Percentiles rank a stretch among this genome's conserved stretches.
Conservation (phyloP, 495 filamentous ascomycete species). For the Xylaria curta region DNA sequence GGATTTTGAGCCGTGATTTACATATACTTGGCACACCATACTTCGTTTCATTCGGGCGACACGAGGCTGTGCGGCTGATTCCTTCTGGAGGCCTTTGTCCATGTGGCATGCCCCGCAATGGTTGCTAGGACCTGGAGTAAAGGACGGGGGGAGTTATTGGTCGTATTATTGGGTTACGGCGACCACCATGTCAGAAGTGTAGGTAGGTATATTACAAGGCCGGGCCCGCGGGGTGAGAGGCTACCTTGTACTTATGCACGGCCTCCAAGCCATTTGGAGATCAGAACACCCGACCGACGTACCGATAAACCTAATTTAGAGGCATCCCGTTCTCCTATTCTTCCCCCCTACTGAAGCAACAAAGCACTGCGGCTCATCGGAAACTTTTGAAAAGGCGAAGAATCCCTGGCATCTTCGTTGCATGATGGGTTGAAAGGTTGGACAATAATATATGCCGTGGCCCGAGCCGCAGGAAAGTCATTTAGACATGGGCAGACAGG, state of each 20-base stretch:
- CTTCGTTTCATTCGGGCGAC: neutral
- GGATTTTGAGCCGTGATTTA: neutral
- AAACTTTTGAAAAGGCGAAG: neutral
- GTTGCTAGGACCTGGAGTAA: neutral
- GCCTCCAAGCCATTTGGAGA: neutral
- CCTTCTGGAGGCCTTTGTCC: neutral
- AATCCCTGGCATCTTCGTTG: neutral
- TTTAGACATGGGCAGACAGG: neutral
- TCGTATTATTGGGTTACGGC: neutral
- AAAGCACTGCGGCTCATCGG: neutral
- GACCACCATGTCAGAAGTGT: neutral
- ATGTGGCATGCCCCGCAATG: neutral
- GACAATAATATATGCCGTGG: neutral
- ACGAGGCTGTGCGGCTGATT: slow-evolving; percentile 21
- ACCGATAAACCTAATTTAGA: neutral
- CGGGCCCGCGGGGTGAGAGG: neutral
- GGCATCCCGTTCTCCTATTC: neutral
- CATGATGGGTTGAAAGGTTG: neutral
- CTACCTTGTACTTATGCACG: too few relatives aligned
- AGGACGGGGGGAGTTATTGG: neutral
- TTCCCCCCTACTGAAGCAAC: neutral
- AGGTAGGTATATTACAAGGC: neutral
- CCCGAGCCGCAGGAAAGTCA: neutral
- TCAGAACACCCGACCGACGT: neutral
- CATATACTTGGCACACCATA: neutral